These are phyloP conservation scores for Cyclospora cayetanensis DNA, from an alignment of 169 alveolate species.

Conservation along the genomic window DNA sequence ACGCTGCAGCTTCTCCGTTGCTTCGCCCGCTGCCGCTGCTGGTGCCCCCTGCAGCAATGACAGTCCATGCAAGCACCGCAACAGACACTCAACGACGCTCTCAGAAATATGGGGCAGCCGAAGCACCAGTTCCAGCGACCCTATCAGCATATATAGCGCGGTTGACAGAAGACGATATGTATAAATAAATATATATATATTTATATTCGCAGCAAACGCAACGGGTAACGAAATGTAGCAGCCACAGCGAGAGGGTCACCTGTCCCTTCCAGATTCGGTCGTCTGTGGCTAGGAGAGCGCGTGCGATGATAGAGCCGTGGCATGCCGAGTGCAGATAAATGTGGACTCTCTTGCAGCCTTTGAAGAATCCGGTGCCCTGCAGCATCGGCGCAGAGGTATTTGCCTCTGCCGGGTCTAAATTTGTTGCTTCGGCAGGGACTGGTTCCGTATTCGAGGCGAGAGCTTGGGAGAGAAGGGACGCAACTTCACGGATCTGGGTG, in stretches of 20 bases:
- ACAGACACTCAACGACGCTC: background rate
- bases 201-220: background rate
- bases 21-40: too few species aligned
- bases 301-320: background rate
- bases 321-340: background rate
- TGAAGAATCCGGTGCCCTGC: background rate
- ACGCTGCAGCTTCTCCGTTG: too few species aligned
- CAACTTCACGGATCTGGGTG: background rate
- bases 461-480: background rate
- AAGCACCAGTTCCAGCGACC: too few species aligned
- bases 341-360: background rate
- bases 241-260: background rate
- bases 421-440: background rate
- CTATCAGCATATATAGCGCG: too few species aligned
- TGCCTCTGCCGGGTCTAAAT: background rate
- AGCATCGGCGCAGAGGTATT: background rate
- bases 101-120: background rate
- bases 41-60: too few species aligned
- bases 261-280: background rate
- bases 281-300: background rate
- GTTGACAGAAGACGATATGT: too few species aligned
- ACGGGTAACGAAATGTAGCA: background rate
- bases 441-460: background rate
- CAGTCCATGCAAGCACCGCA: background rate
- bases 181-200: too few species aligned